Evolutionary conservation across 2,329 filamentous ascomycete species (phyloP).

Genomic region (Colletotrichum sp.): DNA sequence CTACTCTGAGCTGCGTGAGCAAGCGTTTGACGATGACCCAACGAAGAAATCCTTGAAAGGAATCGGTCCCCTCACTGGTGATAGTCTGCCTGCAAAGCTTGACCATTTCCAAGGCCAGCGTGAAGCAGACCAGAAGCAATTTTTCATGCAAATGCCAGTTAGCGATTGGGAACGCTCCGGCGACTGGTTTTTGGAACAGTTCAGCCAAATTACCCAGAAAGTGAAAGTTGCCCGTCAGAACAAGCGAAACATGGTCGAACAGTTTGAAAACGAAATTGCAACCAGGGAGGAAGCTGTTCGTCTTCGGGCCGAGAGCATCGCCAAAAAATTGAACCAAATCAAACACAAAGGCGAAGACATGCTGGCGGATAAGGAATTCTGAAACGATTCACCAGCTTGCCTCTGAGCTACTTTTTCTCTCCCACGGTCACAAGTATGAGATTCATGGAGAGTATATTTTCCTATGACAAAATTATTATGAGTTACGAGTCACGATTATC

Average conservation of each 20-base stretch:
- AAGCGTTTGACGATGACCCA: slow-evolving; percentile 65
- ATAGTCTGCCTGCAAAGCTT: slow-evolving; percentile 53
- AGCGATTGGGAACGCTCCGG: slow-evolving; percentile 65
- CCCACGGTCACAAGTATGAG: not conserved
- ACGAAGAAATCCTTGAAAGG: slow-evolving; percentile 45
- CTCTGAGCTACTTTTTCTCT: not conserved
- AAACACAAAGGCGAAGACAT: slow-evolving; percentile 62
- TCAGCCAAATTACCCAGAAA: slow-evolving; percentile 52
- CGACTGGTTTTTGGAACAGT: slow-evolving; percentile 64
- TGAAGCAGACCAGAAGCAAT: slow-evolving; percentile 50
- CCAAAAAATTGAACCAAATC: slow-evolving; percentile 58
- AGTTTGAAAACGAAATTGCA: slow-evolving; percentile 62
- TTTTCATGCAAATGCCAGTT: slow-evolving; percentile 59
- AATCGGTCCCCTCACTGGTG: slow-evolving; percentile 39
- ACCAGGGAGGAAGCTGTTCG: slow-evolving; percentile 59
- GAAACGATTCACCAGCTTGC: slow-evolving; percentile 3
- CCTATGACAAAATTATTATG: slow-evolving; percentile 16
- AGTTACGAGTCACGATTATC: slow-evolving; percentile 9
- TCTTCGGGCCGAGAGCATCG: slow-evolving; percentile 58
- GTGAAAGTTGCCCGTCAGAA: slow-evolving; percentile 53
- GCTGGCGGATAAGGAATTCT: slow-evolving; percentile 50
- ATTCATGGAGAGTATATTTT: not conserved
- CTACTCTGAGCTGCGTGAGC: slow-evolving; percentile 52
- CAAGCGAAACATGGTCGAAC: slow-evolving; percentile 54
- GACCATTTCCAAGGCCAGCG: slow-evolving; percentile 53